Base-by-base conservation (phyloP, 495 filamentous ascomycete species). In the Daldinia childiae region DNA sequence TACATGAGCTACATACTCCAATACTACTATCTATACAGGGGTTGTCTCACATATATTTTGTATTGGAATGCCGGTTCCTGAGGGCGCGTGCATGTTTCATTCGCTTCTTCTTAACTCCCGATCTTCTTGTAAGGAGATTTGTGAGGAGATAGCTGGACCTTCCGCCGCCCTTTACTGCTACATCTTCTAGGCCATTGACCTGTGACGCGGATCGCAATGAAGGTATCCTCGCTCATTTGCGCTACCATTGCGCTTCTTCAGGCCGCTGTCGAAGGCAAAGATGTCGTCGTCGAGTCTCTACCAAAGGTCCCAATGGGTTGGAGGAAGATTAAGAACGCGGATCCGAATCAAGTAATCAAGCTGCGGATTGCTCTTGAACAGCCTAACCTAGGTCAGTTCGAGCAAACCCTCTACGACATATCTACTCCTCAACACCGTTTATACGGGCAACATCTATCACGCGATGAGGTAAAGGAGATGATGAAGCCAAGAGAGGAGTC, bases 391-490 rank as follows among this genome's bases (percentile, higher is more conserved):
- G 81, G 71, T 7, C 76, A 83, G 12, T 87, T 92, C 41, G 89
- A 92, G 74, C 80, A 88, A 62, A 83, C 79, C 19, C 82, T 92
- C 24, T 80, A 89, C 34, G 84, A 89, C 8, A 81, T 93, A 32
- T 89, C 89, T 17, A 88, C 87, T 3, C 91, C 90, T 3, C 82
- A 81, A 4, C 84, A 90, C 67, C 77, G 82, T 3, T 80, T 76
- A 4, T 92, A 92, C 76, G 91, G 91, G 1, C 77, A 85, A 54
- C 87, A 92, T 64, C 83, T 93, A 82, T 85, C 82, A 58, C 82
- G 84, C n/a, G 82, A 88, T 19, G 82, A 88, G 66, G 76, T 89
- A 55, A 80, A 79, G 55, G 77, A 80, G 0, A 80, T 87, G 63
- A 67, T 90, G 56, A 81, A 79, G 56, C 87, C 89, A 2, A 78